These are phyloP conservation scores for Mortierella sp. DNA, from an alignment of 371 early-diverging fungal genomes.

Conservation along the genomic window DNA sequence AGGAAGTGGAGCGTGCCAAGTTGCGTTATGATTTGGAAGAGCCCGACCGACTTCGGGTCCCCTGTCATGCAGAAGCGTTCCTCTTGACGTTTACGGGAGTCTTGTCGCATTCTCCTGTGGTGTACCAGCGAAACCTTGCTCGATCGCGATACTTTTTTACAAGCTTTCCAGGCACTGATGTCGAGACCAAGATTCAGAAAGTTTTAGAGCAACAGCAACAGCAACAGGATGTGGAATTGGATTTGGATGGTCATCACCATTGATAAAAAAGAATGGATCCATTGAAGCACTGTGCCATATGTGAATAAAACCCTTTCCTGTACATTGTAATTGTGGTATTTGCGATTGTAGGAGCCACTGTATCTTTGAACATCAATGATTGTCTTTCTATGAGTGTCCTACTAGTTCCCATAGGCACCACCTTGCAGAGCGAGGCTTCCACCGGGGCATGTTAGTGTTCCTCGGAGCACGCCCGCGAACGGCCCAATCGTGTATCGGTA, in stretches of 20 bases:
- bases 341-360: too few species aligned
- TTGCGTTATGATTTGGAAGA: conserved; percentile 14
- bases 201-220: background rate
- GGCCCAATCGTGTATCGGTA: too few species aligned
- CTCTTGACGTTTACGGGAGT: conserved; percentile 37
- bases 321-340: too few species aligned
- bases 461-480: too few species aligned
- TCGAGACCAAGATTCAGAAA: conserved; percentile 7
- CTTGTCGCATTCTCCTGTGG: conserved; percentile 37
- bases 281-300: too few species aligned
- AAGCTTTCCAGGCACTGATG: conserved; percentile 38
- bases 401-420: too few species aligned
- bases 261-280: too few species aligned
- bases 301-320: too few species aligned
- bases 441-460: too few species aligned
- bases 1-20: conserved; percentile 24
- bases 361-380: too few species aligned
- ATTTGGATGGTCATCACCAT: background rate
- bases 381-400: too few species aligned
- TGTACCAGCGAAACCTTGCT: conserved; percentile 41
- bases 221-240: background rate
- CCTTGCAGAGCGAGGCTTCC: too few species aligned
- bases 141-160: conserved; percentile 26
- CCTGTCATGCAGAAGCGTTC: conserved; percentile 31
- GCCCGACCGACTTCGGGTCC: conserved; percentile 18